A percentile compares a stretch with the other conserved stretches of the same genome.
Conservation (phyloP, 345 rosid species). For the Brassica incana region DNA sequence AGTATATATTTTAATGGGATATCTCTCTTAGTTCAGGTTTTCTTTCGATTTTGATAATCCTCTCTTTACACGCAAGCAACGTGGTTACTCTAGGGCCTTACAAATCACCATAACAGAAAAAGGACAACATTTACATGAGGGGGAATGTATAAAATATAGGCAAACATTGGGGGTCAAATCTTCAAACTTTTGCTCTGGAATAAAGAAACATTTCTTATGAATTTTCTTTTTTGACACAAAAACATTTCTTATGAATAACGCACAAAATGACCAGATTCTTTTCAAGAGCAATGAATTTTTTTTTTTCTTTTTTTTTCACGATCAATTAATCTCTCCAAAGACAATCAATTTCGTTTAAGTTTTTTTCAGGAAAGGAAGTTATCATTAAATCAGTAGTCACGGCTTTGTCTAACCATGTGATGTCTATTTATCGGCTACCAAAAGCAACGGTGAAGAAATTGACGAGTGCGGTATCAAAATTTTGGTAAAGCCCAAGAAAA, state of each 20-base stretch:
- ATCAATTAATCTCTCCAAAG: too few species aligned
- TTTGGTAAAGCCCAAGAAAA: too few species aligned
- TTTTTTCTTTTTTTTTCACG: too few species aligned
- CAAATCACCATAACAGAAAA: background rate
- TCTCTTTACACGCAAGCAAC: constrained; percentile 43
- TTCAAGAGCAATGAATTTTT: background rate
- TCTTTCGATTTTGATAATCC: constrained; percentile 28
- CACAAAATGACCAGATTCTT: background rate
- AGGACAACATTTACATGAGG: background rate
- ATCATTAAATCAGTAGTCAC: too few species aligned
- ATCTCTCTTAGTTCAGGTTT: constrained; percentile 6
- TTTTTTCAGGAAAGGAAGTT: too few species aligned
- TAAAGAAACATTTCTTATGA: constrained; percentile 18
- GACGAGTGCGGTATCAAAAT: too few species aligned
- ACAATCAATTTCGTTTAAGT: too few species aligned
- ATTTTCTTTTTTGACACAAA: too few species aligned
- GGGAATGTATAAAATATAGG: constrained; percentile 19
- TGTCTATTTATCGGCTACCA: too few species aligned
- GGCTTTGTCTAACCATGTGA: too few species aligned
- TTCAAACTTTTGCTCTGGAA: constrained; percentile 21
- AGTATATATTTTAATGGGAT: background rate
- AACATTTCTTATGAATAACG: constrained; percentile 7
- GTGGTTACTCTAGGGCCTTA: constrained; percentile 36
- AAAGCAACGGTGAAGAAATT: too few species aligned
- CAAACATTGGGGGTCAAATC: constrained; percentile 28